These are phyloP conservation scores for Tylopilus subfusipes DNA, from an alignment of 768 basidiomycete genomes.

Conservation along the genomic window DNA sequence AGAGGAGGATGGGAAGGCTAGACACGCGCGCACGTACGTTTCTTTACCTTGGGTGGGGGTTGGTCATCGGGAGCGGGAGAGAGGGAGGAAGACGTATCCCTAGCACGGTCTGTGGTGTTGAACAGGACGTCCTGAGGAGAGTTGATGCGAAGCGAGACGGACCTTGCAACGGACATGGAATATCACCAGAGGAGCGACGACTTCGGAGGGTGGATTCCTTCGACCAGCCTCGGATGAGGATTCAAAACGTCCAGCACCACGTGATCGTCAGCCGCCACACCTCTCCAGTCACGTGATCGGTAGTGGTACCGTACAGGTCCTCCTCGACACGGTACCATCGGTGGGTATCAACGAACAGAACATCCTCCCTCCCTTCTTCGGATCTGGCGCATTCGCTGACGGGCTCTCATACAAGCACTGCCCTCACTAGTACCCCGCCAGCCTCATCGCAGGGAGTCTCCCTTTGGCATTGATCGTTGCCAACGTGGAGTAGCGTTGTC, in stretches of 20 bases:
- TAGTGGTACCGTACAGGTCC: no score
- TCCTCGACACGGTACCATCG: no score
- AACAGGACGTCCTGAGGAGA: neutral
- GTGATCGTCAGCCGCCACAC: neutral
- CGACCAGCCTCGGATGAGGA: conserved; percentile 12
- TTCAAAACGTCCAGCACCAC: neutral
- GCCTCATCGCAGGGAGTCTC: no score
- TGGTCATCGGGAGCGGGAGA: conserved; percentile 34
- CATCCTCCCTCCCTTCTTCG: no score
- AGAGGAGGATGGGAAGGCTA: neutral
- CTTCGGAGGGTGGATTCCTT: conserved; percentile 13
- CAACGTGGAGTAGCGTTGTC: no score
- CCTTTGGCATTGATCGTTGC: no score
- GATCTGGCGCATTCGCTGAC: no score
- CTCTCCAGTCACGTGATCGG: no score
- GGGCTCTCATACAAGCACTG: no score
- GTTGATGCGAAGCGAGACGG: conserved; percentile 10
- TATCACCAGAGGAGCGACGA: neutral
- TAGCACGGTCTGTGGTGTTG: conserved; percentile 42
- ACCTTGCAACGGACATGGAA: conserved; percentile 23
- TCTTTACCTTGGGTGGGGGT: conserved; percentile 39
- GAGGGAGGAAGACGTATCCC: conserved; percentile 30
- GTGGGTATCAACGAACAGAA: no score
- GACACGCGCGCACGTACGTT: conserved; percentile 37
- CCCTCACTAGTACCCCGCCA: no score